Evolutionary conservation across 2,329 filamentous ascomycete genomes (phyloP).

Genomic region (Chaetomiaceae sp.): DNA sequence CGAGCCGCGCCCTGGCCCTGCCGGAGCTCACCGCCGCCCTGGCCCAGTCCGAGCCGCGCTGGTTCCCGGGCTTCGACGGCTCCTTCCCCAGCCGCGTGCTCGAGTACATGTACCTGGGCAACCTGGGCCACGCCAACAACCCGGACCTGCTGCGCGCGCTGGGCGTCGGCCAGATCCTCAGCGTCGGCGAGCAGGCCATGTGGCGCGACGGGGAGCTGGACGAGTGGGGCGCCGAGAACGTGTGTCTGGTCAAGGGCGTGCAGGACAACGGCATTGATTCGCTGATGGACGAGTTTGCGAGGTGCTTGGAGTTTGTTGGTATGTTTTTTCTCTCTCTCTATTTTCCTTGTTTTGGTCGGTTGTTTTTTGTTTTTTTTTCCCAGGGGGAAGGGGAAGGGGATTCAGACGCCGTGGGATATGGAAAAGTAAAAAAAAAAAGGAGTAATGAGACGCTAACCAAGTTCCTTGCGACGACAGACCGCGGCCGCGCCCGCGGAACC

Average conservation of each 20-base stretch:
- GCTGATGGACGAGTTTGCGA: constrained; percentile 76
- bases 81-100: constrained; percentile 85
- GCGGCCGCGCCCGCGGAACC: constrained; percentile 68
- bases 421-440: no score
- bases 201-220: constrained; percentile 71
- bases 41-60: constrained; percentile 76
- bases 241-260: constrained; percentile 77
- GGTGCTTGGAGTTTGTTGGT: constrained; percentile 92
- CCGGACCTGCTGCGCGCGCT: constrained; percentile 73
- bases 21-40: no score
- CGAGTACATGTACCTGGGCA: constrained; percentile 94
- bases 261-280: constrained; percentile 98
- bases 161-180: constrained; percentile 83
- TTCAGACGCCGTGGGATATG: no score
- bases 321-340: constrained; percentile 36
- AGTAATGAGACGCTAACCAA: no score
- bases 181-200: constrained; percentile 81
- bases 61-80: constrained; percentile 81
- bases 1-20: no score
- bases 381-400: no score
- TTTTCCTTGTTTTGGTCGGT: neutral
- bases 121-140: constrained; percentile 90
- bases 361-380: neutral
- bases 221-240: constrained; percentile 70
- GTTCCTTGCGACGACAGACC: constrained; percentile 49